Base-by-base conservation (phyloP, 2,329 filamentous ascomycete species). In the Chrysosporium keratinophilum region DNA sequence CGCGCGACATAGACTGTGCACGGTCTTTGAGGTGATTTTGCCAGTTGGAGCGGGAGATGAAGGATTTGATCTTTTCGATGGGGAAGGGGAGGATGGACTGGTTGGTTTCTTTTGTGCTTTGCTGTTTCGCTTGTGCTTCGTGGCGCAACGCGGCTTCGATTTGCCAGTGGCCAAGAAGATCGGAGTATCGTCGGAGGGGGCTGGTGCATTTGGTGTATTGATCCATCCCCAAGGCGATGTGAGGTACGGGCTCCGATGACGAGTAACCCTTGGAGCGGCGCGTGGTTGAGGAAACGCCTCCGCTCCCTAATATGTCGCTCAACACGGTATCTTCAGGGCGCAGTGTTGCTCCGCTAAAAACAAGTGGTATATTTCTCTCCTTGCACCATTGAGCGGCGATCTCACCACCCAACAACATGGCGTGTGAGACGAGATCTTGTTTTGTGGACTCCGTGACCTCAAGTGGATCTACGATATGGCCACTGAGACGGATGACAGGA, bases 151-250 rank as follows among this genome's bases (percentile, higher is more conserved):
- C 79, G 5, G 80, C 77, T 68, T 83, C 80, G 45, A 83, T 81
- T 59, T 84, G 81, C 74, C 81, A 84, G 62, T 83, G 80, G 10
- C 74, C 69, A 44, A 84, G 71, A 63, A 84, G 73, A 64, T 84
- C 81, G 45, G 71, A 72, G 64, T 78, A 83, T 37, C 81, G 74
- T 49, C 81, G 76, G 19, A 84, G 70, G 1, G 81, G 81, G 61
- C 77, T 81, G 0, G 81, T 84, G 49, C 75, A 74, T 65, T 79
- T 82, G 55, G 75, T 65, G 60, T 83, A 83, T 23, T 71, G 63
- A 28, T 74, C 66, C 28, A 79, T 65, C 35, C 78, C 79, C 1
- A 83, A 67, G 6, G 74, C 64, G 3, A 67, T 64, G 60, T 83
- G 79, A 12, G 66, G 69, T 17, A 76, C 56, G 1, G 79, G 77